phyloP scores from a whole-genome alignment of 2,329 filamentous ascomycete species.

The Trichoderma sp. region DNA sequence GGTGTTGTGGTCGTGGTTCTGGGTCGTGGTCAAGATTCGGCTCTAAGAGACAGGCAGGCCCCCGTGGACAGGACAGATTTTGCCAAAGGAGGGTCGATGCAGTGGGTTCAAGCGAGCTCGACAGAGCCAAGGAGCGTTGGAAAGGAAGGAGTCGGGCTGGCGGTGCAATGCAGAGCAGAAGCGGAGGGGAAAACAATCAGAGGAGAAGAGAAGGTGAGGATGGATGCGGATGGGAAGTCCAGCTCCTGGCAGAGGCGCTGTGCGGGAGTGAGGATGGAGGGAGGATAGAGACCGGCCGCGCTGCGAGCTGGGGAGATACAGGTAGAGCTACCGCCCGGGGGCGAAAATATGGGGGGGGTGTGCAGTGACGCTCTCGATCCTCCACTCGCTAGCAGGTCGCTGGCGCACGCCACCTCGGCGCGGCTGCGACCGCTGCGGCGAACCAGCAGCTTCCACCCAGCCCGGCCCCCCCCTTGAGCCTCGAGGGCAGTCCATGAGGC shows the following conservation, averaged over 20 bases:
- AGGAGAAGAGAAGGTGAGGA: slow-evolving; percentile 46
- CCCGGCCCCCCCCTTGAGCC: neutral
- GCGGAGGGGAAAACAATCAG: no score
- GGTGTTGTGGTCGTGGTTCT: slow-evolving; percentile 9
- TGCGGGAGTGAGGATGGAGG: slow-evolving; percentile 35
- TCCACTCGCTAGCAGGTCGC: slow-evolving; percentile 25
- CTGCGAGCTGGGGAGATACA: slow-evolving; percentile 2
- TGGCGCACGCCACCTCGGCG: slow-evolving; percentile 28
- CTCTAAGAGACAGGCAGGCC: slow-evolving; percentile 33
- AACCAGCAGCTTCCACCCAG: slow-evolving; percentile 31
- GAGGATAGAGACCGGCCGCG: slow-evolving; percentile 3
- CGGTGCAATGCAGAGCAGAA: slow-evolving; percentile 41
- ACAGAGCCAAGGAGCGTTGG: slow-evolving; percentile 45
- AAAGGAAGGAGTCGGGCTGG: slow-evolving; percentile 41
- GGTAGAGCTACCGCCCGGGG: slow-evolving; percentile 14
- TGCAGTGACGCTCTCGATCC: slow-evolving; percentile 25
- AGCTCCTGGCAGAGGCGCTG: slow-evolving; percentile 39
- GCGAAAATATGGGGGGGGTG: slow-evolving; percentile 13
- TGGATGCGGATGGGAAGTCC: slow-evolving; percentile 47
- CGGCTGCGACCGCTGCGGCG: slow-evolving; percentile 27
- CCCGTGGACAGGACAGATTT: slow-evolving; percentile 37
- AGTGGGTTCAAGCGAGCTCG: slow-evolving; percentile 37
- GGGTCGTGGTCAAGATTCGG: slow-evolving; percentile 25
- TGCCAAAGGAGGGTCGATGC: slow-evolving; percentile 45
- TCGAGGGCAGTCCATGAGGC: neutral